Percentiles rank a stretch among this genome's conserved stretches.
Conservation (phyloP, 371 early-diverging fungal genomes). For the Apophysomyces sp. region DNA sequence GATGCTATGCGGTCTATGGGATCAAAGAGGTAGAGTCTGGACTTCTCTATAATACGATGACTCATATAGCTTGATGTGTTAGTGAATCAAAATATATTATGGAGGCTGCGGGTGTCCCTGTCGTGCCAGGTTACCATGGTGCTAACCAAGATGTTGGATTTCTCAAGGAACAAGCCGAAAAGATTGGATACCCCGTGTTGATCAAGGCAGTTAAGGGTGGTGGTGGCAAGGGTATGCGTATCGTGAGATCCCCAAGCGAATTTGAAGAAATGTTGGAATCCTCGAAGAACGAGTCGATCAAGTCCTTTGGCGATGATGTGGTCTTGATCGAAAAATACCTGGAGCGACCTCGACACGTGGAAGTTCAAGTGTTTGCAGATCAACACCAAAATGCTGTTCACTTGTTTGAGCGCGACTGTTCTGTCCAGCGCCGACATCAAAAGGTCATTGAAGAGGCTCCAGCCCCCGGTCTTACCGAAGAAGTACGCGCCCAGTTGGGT, state of each 20-base stretch:
- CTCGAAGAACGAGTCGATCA: constrained; percentile 82
- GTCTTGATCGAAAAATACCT: constrained; percentile 93
- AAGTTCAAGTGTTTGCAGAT: constrained; percentile 97
- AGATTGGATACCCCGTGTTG: constrained; percentile 92
- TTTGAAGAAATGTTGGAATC: constrained; percentile 86
- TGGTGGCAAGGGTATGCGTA: constrained; percentile 94
- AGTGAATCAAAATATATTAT: constrained; percentile 92
- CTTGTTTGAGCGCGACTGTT: constrained; percentile 97
- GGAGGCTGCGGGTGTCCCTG: constrained; percentile 85
- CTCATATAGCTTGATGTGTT: neutral
- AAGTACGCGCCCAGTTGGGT: constrained; percentile 76
- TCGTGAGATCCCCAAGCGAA: constrained; percentile 74
- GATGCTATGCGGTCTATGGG: constrained; percentile 94
- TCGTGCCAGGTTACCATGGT: constrained; percentile 95
- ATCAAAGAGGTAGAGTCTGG: constrained; percentile 76
- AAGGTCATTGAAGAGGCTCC: constrained; percentile 93
- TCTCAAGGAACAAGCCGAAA: constrained; percentile 73
- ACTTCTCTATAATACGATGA: neutral
- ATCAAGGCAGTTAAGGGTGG: constrained; percentile 97
- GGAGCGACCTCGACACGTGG: constrained; percentile 88
- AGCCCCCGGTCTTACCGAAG: constrained; percentile 72
- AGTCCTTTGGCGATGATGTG: constrained; percentile 90
- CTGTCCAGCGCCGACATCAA: constrained; percentile 96
- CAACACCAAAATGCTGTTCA: constrained; percentile 84
- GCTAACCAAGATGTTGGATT: constrained; percentile 80